A percentile compares a stretch with the other conserved stretches of the same genome.
These are phyloP conservation scores for Bassia scoparia DNA, from an alignment of 148 eudicot species.

Conservation along the genomic window DNA sequence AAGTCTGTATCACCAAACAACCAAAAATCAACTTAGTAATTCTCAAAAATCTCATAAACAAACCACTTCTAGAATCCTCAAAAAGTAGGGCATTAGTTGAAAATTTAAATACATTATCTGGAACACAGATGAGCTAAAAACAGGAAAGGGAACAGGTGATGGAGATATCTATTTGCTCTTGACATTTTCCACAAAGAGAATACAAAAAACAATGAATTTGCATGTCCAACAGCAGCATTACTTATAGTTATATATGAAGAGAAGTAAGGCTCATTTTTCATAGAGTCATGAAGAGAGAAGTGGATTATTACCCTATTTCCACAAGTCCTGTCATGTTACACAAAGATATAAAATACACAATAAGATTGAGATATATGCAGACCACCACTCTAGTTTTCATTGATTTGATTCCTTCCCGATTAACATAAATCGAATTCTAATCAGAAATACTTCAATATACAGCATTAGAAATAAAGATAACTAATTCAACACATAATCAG, in stretches of 20 bases:
- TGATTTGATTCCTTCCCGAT: not conserved
- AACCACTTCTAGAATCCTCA: not conserved
- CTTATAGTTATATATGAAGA: not conserved
- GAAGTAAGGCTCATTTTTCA: too few species aligned
- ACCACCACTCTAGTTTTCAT: not conserved
- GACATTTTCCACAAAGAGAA: not conserved
- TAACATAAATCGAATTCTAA: not conserved
- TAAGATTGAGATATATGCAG: not conserved
- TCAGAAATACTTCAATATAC: too few species aligned
- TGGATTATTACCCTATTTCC: not conserved
- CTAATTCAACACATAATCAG: not conserved
- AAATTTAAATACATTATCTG: not conserved
- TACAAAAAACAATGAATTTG: not conserved
- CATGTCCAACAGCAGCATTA: not conserved
- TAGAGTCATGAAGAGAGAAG: not conserved
- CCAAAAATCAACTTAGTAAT: not conserved
- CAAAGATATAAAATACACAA: not conserved
- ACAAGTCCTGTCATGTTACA: not conserved
- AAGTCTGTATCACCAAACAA: conserved; percentile 35
- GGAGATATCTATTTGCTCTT: not conserved
- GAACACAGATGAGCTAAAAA: not conserved
- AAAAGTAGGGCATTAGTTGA: not conserved
- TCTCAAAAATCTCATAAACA: not conserved
- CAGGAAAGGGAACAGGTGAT: not conserved
- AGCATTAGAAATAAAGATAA: not conserved